Conservation (phyloP, 768 basidiomycete genomes). For the Serpula lacrymans region DNA sequence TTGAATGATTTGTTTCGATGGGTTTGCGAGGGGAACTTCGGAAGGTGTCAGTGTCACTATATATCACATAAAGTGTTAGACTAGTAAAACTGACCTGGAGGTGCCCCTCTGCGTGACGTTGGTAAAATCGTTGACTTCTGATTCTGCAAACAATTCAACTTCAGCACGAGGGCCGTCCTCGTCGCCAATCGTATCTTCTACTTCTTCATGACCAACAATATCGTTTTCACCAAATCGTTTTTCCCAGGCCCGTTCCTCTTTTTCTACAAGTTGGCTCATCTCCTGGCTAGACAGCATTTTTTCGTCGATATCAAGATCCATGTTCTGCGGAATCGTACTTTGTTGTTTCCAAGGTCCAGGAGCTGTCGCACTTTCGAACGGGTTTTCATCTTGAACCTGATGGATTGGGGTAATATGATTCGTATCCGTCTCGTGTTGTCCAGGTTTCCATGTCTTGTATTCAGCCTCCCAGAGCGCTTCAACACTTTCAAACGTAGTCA, state of each 20-base stretch:
- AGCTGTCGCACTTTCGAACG: conserved; percentile 20
- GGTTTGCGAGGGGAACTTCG: no score
- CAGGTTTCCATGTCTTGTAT: conserved; percentile 57
- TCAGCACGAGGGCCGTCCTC: no score
- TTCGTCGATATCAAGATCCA: conserved; percentile 28
- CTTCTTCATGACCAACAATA: no score
- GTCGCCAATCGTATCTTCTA: no score
- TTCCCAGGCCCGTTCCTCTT: conserved; percentile 19
- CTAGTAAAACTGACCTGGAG: no score
- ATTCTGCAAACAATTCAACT: no score
- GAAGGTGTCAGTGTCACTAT: no score
- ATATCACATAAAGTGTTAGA: no score
- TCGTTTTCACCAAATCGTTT: conserved; percentile 5
- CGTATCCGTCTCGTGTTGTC: conserved; percentile 5
- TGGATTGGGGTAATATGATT: no score
- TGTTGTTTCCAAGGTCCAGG: conserved; percentile 10
- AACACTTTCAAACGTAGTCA: conserved; percentile 88
- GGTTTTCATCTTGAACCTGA: conserved; percentile 20
- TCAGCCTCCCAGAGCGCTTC: conserved; percentile 79
- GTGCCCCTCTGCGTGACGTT: no score
- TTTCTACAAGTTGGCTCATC: conserved; percentile 23
- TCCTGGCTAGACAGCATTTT: conserved; percentile 30
- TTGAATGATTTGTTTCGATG: no score
- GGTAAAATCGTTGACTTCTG: no score
- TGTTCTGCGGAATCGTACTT: conserved; percentile 2